Evolutionary conservation across 352 stramenopile species (phyloP), one percentile per base, ranked within the genome.

Genomic region (Globisporangium canariense): DNA sequence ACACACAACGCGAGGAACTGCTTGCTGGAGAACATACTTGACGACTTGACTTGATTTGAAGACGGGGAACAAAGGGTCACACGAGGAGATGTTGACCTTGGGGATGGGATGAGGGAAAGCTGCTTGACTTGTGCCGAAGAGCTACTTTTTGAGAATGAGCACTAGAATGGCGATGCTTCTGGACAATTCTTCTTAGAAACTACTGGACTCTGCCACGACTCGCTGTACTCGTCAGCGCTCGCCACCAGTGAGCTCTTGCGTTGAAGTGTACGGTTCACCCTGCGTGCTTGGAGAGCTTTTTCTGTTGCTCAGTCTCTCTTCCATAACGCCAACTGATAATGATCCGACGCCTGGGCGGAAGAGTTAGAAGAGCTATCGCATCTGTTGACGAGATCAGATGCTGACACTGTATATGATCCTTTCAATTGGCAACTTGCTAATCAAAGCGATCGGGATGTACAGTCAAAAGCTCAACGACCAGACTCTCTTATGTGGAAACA

Each of bases 1-100:
- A 40, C 51, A 20, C 51, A 57, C 28, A 57, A 20, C 13, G 51
- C 28, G 51, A 57, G 18, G 25, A 57, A 43, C 8, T 40, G 51
- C 13, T 57, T 57, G 51, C 51, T 57, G 6, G 51, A 57, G 20
- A 57, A 43, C 51, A 57, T 57, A 43, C 51, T 57, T 40, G 51
- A 57, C 50, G 50, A 25, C 0, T 52, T 52, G 46, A 52, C 46
- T 52, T 52, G 46, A 18, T 32, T 52, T 52, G 46, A 30, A 20
- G 22, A 50, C 20, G 22, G 20, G 22, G 46, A 14, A 52, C 46
- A 18, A n/a, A 52, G 46, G 22, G 46, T 30, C 46, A 9, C 20
- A 52, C 20, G 16, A 11, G 20, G 22, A 52, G 22, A 52, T 28
- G 46, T 9, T 52, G 20, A 52, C 46, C 7, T 28, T 28, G 43